Percentiles rank a stretch among this genome's conserved stretches.
phyloP scores from a whole-genome alignment of 2,329 filamentous ascomycete genomes.

The Botrytis tulipae region DNA sequence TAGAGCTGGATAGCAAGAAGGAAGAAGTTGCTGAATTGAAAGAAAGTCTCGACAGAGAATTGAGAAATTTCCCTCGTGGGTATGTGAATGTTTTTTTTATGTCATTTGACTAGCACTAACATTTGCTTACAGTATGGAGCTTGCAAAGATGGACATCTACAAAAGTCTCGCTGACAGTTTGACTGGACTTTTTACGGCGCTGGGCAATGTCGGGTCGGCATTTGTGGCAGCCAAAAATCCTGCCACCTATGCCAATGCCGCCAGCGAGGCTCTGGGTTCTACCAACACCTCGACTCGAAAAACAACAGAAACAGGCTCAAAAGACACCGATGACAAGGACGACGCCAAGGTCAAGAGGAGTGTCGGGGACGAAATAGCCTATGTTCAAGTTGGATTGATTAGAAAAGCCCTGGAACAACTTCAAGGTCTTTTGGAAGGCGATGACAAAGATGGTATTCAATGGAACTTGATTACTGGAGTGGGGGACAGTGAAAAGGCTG shows the following conservation, averaged over 20 bases:
- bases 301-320: neutral
- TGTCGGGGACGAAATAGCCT: neutral
- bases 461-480: neutral
- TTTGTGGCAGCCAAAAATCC: accelerated
- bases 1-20: neutral
- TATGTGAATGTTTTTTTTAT: neutral
- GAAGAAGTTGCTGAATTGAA: neutral
- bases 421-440: neutral
- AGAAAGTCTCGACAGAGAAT: neutral
- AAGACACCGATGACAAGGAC: neutral
- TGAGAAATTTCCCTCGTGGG: neutral
- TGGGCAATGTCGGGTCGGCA: neutral
- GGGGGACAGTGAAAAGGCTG: neutral
- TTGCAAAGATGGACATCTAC: neutral
- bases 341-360: neutral
- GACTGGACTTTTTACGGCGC: neutral
- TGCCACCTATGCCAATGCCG: neutral
- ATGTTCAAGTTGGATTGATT: neutral
- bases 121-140: neutral
- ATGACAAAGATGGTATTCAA: neutral
- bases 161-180: neutral
- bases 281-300: accelerated
- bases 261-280: neutral
- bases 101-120: neutral
- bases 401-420: neutral